Conservation (phyloP, 140 eudicot species). For the Stevia rebaudiana region DNA sequence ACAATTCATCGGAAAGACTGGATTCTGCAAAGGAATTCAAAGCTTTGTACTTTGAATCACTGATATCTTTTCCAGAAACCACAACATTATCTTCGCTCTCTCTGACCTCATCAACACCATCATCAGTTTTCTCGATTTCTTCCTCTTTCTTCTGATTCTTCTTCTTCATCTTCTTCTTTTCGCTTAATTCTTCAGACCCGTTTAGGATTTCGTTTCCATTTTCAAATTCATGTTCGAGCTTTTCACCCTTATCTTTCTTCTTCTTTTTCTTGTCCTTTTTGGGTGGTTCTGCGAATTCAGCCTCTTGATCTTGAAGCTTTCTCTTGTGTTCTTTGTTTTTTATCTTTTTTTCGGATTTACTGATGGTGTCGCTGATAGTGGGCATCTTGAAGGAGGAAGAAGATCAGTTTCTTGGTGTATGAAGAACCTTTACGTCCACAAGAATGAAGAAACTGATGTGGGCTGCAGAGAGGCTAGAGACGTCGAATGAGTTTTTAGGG, state of each 20-base stretch:
- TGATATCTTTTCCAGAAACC: constrained; percentile 79
- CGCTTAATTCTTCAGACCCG: constrained; percentile 29
- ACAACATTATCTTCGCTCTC: constrained; percentile 59
- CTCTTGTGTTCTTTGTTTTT: constrained; percentile 57
- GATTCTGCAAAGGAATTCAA: constrained; percentile 60
- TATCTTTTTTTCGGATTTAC: constrained; percentile 46
- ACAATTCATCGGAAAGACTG: constrained; percentile 47
- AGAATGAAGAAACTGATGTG: constrained; percentile 35
- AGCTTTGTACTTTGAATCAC: constrained; percentile 52
- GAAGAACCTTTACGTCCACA: constrained; percentile 7
- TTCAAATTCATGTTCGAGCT: constrained; percentile 5
- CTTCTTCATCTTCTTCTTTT: constrained; percentile 27
- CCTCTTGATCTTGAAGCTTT: constrained; percentile 47
- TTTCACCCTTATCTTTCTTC: constrained; percentile 31
- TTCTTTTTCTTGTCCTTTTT: constrained; percentile 53
- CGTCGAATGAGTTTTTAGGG: constrained; percentile 21
- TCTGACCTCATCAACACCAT: constrained; percentile 43
- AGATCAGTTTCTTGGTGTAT: constrained; percentile 18
- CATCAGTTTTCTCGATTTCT: constrained; percentile 5
- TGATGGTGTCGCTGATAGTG: constrained; percentile 23
- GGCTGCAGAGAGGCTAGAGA: constrained; percentile 23
- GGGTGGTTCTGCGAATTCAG: constrained; percentile 16
- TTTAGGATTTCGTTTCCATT: constrained; percentile 10
- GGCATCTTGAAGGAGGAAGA: constrained; percentile 24
- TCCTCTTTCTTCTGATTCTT: constrained; percentile 15